These are phyloP conservation scores for Bipolaris cookei DNA, from an alignment of 2,329 filamentous ascomycete genomes.

Conservation along the genomic window DNA sequence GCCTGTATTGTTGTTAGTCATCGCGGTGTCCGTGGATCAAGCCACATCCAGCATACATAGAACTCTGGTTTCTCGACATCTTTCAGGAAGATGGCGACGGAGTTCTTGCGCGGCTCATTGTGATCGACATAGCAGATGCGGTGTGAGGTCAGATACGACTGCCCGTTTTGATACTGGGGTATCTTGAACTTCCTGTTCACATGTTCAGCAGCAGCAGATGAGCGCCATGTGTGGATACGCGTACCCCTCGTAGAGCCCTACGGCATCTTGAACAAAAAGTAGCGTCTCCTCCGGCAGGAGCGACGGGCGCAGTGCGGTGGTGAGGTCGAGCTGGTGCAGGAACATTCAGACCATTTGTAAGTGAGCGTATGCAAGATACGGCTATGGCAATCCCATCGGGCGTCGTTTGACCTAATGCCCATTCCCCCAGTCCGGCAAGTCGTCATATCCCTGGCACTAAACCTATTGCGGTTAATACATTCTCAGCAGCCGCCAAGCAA, in stretches of 20 bases:
- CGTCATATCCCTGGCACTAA: constrained; percentile 28
- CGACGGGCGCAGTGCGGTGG: constrained; percentile 90
- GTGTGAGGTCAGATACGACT: constrained; percentile 95
- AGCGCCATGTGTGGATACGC: constrained; percentile 41
- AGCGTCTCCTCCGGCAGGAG: constrained; percentile 93
- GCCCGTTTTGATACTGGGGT: constrained; percentile 89
- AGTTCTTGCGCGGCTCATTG: constrained; percentile 81
- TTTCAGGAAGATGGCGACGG: constrained; percentile 83
- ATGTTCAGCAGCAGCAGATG: constrained; percentile 19
- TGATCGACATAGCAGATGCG: constrained; percentile 95
- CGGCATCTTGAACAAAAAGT: constrained; percentile 95
- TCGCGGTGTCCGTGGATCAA: not conserved
- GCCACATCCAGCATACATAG: constrained; percentile 37
- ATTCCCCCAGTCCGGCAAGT: constrained; percentile 23
- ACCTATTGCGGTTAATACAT: constrained; percentile 5
- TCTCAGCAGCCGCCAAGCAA: constrained; percentile 23
- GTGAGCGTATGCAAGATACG: constrained; percentile 20
- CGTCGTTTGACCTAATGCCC: constrained; percentile 10
- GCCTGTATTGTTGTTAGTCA: constrained; percentile 59
- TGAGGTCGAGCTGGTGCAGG: constrained; percentile 93
- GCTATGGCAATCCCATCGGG: constrained; percentile 17
- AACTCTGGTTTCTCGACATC: constrained; percentile 90
- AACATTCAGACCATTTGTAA: constrained; percentile 76
- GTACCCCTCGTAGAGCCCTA: constrained; percentile 96
- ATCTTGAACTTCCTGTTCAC: constrained; percentile 85